These are phyloP conservation scores for Carallia pectinifolia DNA, from an alignment of 345 rosid species.

Conservation along the genomic window DNA sequence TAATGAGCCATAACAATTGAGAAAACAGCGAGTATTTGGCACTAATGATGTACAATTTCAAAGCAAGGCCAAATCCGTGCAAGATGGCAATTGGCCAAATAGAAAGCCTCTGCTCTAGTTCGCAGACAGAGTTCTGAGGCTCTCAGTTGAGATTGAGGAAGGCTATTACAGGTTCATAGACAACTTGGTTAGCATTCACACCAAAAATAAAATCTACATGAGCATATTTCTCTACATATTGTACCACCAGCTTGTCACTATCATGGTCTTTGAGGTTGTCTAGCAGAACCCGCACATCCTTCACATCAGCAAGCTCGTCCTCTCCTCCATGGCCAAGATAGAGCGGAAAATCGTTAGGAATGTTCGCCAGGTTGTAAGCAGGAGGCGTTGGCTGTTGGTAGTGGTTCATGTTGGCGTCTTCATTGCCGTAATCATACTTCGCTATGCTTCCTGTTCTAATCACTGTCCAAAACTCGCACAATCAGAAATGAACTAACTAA, in stretches of 20 bases:
- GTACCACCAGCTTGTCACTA: conserved; percentile 38
- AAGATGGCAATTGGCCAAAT: not conserved
- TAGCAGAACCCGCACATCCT: conserved; percentile 40
- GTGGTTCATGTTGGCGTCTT: conserved; percentile 40
- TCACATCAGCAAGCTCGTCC: conserved; percentile 40
- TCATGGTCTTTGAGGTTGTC: conserved; percentile 39
- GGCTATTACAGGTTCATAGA: conserved; percentile 41
- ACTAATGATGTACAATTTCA: too few relatives aligned
- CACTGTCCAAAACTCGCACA: conserved; percentile 22
- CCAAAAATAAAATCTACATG: conserved; percentile 51
- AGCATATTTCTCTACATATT: conserved; percentile 35
- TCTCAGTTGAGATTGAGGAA: conserved; percentile 37
- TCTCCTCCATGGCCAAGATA: conserved; percentile 47
- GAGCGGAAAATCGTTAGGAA: conserved; percentile 48
- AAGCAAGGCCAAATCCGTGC: not conserved
- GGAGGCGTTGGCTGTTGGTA: conserved; percentile 57
- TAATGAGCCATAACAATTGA: too few relatives aligned
- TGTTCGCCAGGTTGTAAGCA: conserved; percentile 36
- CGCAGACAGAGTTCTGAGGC: not conserved
- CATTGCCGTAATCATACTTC: conserved; percentile 47
- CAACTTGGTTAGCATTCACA: conserved; percentile 31
- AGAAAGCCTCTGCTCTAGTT: not conserved
- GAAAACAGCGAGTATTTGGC: too few relatives aligned
- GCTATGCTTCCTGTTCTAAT: conserved; percentile 40
- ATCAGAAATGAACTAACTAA: not conserved